A percentile compares a stretch with the other conserved stretches of the same genome.
These are phyloP conservation scores for Trichoderma koningii DNA, from an alignment of 2,329 filamentous ascomycete genomes.

Conservation along the genomic window DNA sequence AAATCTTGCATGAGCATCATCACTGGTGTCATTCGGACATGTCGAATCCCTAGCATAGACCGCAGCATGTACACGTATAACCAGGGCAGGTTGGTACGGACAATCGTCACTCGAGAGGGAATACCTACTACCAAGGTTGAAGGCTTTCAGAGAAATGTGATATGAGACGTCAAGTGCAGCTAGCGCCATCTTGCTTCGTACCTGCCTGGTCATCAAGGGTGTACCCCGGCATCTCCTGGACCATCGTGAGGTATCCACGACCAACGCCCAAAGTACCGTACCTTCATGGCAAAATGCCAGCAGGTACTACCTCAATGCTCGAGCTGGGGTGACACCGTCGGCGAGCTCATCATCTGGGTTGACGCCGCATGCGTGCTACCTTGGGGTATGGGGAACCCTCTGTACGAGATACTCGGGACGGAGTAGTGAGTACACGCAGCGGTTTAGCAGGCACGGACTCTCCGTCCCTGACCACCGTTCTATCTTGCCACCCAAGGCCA, in stretches of 20 bases:
- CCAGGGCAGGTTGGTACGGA: too few species aligned
- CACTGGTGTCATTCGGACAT: neutral
- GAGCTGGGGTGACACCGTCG: conserved; percentile 7
- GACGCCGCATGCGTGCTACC: too few species aligned
- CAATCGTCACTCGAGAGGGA: neutral
- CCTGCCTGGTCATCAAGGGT: neutral
- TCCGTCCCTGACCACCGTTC: neutral
- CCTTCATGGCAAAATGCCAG: neutral
- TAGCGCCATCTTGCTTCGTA: conserved; percentile 12
- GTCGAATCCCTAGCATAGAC: neutral
- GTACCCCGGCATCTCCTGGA: neutral
- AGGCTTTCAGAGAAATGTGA: neutral
- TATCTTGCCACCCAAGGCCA: too few species aligned
- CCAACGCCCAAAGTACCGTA: conserved; percentile 4
- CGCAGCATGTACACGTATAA: neutral
- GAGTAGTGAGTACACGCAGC: conserved; percentile 1
- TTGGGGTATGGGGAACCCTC: neutral
- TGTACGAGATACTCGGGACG: neutral
- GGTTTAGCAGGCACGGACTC: conserved; percentile 9
- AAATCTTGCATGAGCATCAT: neutral
- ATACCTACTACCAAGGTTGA: neutral
- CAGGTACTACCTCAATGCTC: neutral
- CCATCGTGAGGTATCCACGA: neutral
- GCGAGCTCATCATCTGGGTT: neutral
- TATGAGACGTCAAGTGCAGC: conserved; percentile 3